These are phyloP conservation scores for Wallacemonas sp. DNA, from an alignment of 208 protist genomes.

Conservation along the genomic window DNA sequence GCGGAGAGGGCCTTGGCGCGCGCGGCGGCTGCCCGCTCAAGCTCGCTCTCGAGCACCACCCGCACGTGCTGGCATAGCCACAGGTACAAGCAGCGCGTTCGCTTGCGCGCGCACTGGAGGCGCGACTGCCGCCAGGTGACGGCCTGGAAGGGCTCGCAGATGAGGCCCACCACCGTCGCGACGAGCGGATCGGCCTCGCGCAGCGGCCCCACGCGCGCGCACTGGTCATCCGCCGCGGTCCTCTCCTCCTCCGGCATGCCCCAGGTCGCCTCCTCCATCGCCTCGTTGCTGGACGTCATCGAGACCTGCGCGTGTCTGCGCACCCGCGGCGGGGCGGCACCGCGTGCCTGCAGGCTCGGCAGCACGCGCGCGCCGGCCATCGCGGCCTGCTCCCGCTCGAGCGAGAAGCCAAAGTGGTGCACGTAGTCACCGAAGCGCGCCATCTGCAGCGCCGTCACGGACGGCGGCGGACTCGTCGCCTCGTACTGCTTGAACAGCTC, in stretches of 20 bases:
- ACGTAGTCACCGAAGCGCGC: constrained; percentile 79
- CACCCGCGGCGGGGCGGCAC: background rate
- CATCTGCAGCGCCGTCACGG: constrained; percentile 39
- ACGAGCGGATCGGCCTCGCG: constrained; percentile 15
- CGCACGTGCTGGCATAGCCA: constrained; percentile 70
- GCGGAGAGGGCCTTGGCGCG: constrained; percentile 15
- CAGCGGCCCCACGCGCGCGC: constrained; percentile 25
- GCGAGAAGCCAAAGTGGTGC: constrained; percentile 84
- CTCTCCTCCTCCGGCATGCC: constrained; percentile 34
- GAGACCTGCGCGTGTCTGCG: background rate
- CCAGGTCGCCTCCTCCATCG: constrained; percentile 49
- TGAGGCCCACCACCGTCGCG: constrained; percentile 26
- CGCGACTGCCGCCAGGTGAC: constrained; percentile 69
- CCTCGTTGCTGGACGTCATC: constrained; percentile 12
- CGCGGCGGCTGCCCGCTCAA: background rate
- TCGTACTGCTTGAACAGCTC: constrained; percentile 42
- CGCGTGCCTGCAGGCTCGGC: constrained; percentile 2
- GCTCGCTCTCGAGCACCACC: constrained; percentile 12
- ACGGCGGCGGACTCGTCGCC: constrained; percentile 20
- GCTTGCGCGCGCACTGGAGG: constrained; percentile 58
- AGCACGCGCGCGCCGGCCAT: background rate
- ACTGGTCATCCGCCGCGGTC: constrained; percentile 43
- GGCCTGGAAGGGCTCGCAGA: constrained; percentile 41
- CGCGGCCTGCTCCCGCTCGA: constrained; percentile 44
- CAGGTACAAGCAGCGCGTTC: constrained; percentile 57